These are phyloP conservation scores for Pedinophyceae sp. DNA, from an alignment of 139 green algal genomes.

Conservation along the genomic window DNA sequence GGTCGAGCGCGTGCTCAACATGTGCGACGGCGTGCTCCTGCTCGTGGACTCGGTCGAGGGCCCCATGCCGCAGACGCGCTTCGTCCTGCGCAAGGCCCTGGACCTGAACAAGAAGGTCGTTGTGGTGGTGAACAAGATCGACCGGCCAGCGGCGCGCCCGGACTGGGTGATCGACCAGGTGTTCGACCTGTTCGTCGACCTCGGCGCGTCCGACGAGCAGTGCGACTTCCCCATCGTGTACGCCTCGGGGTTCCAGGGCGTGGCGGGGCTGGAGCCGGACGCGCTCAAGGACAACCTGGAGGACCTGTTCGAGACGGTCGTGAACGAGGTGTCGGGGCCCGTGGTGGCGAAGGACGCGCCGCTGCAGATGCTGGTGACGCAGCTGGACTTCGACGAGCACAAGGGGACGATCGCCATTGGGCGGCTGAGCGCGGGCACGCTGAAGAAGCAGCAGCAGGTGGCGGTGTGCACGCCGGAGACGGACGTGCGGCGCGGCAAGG, in stretches of 20 bases:
- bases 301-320: slow-evolving; percentile 86
- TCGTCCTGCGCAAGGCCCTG: slow-evolving; percentile 94
- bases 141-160: slow-evolving; percentile 47
- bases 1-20: slow-evolving; percentile 98
- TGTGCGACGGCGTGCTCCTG: slow-evolving; percentile 96
- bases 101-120: slow-evolving; percentile 86
- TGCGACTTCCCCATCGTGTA: slow-evolving; percentile 92
- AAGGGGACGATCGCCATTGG: slow-evolving; percentile 91
- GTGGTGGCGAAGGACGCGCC: slow-evolving; percentile 42
- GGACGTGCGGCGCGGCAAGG: slow-evolving; percentile 28
- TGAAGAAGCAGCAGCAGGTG: slow-evolving; percentile 38
- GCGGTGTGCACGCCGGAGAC: slow-evolving; percentile 23
- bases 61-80: slow-evolving; percentile 96
- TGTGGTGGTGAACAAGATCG: slow-evolving; percentile 99
- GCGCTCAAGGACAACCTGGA: slow-evolving; percentile 60
- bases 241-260: slow-evolving; percentile 75
- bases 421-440: slow-evolving; percentile 52
- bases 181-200: slow-evolving; percentile 94
- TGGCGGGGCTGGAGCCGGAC: slow-evolving; percentile 54
- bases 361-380: slow-evolving; percentile 86
- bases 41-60: slow-evolving; percentile 95
- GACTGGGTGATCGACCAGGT: slow-evolving; percentile 77
- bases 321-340: slow-evolving; percentile 60
- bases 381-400: slow-evolving; percentile 90
- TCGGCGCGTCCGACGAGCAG: slow-evolving; percentile 86